Evolutionary conservation across 2,329 filamentous ascomycete genomes (phyloP).

Genomic region (Exutisphaerella laricina): DNA sequence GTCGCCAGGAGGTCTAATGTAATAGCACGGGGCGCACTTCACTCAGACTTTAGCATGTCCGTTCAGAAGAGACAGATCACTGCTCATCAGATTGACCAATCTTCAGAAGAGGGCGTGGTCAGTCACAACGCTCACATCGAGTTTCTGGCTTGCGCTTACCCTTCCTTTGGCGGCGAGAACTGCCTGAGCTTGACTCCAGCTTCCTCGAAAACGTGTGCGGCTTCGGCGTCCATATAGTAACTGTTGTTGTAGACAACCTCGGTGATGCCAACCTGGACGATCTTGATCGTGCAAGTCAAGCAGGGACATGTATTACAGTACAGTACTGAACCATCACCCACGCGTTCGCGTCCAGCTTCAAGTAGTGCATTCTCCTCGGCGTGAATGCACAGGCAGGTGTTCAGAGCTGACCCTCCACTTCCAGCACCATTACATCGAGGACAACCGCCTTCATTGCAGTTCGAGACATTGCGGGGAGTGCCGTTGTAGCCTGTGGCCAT

Average conservation of each 20-base stretch:
- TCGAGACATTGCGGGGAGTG: constrained; percentile 80
- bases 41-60: neutral
- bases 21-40: no score
- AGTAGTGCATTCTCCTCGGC: constrained; percentile 96
- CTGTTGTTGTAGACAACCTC: constrained; percentile 93
- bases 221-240: constrained; percentile 86
- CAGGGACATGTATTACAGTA: constrained; percentile 71
- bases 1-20: no score
- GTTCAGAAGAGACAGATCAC: constrained; percentile 6
- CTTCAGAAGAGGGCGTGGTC: no score
- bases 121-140: no score
- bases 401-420: constrained; percentile 62
- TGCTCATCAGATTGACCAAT: constrained; percentile 25
- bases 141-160: no score
- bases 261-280: constrained; percentile 88
- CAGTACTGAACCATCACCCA: constrained; percentile 72
- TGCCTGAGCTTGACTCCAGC: constrained; percentile 82
- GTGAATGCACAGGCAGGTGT: constrained; percentile 92
- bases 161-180: constrained; percentile 59
- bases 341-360: constrained; percentile 86
- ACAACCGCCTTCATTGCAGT: constrained; percentile 92
- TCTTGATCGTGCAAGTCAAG: constrained; percentile 97
- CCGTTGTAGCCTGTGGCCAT: constrained; percentile 97
- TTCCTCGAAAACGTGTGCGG: constrained; percentile 71
- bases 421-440: constrained; percentile 66